These are phyloP conservation scores for Sanghuangporus sanghuang DNA, from an alignment of 1,284 basidiomycete genomes.

Conservation along the genomic window DNA sequence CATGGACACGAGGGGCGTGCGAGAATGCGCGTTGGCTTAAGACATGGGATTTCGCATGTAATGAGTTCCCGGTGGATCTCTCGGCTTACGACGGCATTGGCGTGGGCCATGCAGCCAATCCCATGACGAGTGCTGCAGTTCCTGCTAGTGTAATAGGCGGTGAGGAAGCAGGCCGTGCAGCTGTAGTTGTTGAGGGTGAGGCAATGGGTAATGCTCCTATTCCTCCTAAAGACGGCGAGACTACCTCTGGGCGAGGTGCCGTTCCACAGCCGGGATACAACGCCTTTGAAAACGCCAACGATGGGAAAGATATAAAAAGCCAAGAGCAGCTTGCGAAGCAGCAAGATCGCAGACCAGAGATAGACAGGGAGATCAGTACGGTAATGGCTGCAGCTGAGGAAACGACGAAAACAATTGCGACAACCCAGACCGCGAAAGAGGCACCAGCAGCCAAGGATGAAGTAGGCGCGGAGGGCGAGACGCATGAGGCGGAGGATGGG, in stretches of 20 bases:
- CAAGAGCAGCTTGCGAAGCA: not conserved
- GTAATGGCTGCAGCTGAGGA: conserved; percentile 7
- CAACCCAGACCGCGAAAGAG: not conserved
- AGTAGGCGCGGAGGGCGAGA: not conserved
- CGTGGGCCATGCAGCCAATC: not conserved
- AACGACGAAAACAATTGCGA: not conserved
- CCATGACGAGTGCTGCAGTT: not conserved
- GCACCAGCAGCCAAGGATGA: not conserved
- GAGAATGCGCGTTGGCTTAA: conserved; percentile 78
- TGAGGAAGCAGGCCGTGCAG: conserved; percentile 15
- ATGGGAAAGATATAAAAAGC: conserved; percentile 15
- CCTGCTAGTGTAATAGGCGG: conserved; percentile 14
- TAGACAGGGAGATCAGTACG: conserved; percentile 16
- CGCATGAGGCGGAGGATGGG: not conserved
- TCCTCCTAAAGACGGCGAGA: conserved; percentile 3
- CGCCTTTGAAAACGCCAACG: conserved; percentile 16
- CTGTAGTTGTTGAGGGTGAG: conserved; percentile 16
- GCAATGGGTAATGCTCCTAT: conserved; percentile 10
- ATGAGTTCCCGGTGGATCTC: conserved; percentile 57
- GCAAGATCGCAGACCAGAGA: conserved; percentile 4
- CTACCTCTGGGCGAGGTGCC: conserved; percentile 10
- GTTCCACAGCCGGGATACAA: conserved; percentile 19
- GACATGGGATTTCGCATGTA: conserved; percentile 93
- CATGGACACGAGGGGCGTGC: conserved; percentile 86
- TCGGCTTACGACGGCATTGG: conserved; percentile 3